Evolutionary conservation across 2,329 filamentous ascomycete species (phyloP), one percentile per base, ranked within the genome.

Genomic region (Nemania sp.): DNA sequence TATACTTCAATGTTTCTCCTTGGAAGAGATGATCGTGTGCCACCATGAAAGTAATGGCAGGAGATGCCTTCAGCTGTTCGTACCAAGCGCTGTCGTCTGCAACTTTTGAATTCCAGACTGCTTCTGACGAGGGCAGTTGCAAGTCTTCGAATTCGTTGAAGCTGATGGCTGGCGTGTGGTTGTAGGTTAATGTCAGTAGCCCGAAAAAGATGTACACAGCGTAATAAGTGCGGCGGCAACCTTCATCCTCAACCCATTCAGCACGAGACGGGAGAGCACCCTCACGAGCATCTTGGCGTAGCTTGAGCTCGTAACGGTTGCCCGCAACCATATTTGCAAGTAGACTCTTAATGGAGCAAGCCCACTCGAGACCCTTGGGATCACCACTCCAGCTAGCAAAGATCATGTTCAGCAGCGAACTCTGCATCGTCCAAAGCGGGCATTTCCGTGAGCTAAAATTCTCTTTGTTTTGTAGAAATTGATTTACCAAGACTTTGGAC

Each of bases 191-290:
- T 0, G 94, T 97, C 64, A 97, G 76, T 66, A 97, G 81, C 51
- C 94, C 94, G 68, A 97, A 97, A 82, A 97, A 97, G 73, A 97
- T 96, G 77, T 97, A 99, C 56, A 97, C 94, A 1, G 94, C 93
- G 67, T 96, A 99, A 76, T 97, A 99, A 1, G 94, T 97, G 57
- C 94, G 90, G 55, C 93, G 86, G 72, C 94, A 97, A 45, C 93
- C 91, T 74, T 99, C 94, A 68, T 99, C 94, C 66, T 96, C 91
- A 39, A 97, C 86, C 94, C 94, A 99, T 69, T 97, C 91, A 14
- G 88, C 82, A 52, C 92, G 90, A 33, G 83, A 90, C 1, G 93
- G 91, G 57, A 82, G 80, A 23, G 83, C 79, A 39, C 83, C 86
- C 65, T 90, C 88, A 52, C 94, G 90, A 57, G 89, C 91, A 68